phyloP scores from a whole-genome alignment of 345 rosid species.

The Citrus sp. region DNA sequence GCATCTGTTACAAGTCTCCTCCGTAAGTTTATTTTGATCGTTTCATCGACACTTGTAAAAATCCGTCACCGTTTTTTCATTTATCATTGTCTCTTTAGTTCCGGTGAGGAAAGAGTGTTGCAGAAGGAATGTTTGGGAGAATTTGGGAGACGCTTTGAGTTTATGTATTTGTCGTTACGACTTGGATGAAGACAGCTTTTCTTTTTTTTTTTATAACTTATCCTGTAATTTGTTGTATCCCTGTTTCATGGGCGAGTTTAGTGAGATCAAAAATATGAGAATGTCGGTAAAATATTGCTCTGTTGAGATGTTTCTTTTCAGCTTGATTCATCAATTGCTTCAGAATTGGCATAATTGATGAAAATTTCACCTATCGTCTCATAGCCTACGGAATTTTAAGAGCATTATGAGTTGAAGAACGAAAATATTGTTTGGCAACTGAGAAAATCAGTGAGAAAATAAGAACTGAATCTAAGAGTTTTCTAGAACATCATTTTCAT shows the following conservation, averaged over 20 bases:
- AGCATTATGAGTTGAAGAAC: too few species aligned
- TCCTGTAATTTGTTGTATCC: conserved; percentile 22
- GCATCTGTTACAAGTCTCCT: not conserved
- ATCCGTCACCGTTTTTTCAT: not conserved
- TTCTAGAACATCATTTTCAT: too few species aligned
- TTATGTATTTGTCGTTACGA: conserved; percentile 9
- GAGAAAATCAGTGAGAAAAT: too few species aligned
- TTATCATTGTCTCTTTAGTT: not conserved
- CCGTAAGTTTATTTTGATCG: not conserved
- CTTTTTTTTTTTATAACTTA: not conserved
- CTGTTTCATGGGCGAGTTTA: conserved; percentile 7
- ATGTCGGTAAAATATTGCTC: not conserved
- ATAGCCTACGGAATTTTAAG: too few species aligned
- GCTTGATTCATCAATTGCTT: too few species aligned
- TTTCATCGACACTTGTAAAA: conserved; percentile 18
- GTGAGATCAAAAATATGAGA: conserved; percentile 6
- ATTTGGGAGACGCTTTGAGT: conserved; percentile 25
- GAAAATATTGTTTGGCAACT: too few species aligned
- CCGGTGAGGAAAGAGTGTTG: conserved; percentile 15
- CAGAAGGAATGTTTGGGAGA: conserved; percentile 12
- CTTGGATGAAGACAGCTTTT: conserved; percentile 14
- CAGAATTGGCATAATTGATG: too few species aligned
- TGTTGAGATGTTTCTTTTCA: too few species aligned
- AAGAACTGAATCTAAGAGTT: too few species aligned
- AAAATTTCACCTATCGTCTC: not conserved